Conservation (phyloP, 805 yeast species). For the Candida takata region DNA sequence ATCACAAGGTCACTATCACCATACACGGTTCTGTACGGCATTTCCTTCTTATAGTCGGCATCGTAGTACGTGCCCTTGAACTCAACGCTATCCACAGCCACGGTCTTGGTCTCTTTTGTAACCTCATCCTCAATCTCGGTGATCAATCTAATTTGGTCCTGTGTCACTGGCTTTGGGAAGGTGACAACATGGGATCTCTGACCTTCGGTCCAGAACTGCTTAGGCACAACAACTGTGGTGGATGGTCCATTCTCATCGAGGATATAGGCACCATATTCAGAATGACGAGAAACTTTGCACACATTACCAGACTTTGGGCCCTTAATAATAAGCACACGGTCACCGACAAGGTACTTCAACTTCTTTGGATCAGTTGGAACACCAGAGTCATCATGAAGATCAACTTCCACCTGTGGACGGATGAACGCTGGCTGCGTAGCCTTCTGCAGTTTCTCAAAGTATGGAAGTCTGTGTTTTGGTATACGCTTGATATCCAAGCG, state of each 20-base stretch:
- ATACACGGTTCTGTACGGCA: constrained; percentile 73
- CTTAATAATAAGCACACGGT: constrained; percentile 61
- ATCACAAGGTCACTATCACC: constrained; percentile 63
- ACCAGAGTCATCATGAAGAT: constrained; percentile 24
- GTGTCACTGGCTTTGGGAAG: constrained; percentile 57
- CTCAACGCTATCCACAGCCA: constrained; percentile 71
- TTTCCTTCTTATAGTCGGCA: constrained; percentile 58
- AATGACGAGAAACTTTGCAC: constrained; percentile 55
- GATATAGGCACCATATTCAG: constrained; percentile 54
- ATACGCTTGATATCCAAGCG: constrained; percentile 25
- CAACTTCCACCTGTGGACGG: constrained; percentile 26
- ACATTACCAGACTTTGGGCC: constrained; percentile 75
- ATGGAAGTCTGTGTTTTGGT: constrained; percentile 25
- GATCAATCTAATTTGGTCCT: constrained; percentile 62
- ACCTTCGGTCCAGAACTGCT: constrained; percentile 61
- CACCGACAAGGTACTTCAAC: constrained; percentile 66
- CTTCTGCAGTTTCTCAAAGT: constrained; percentile 25
- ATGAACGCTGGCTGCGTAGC: constrained; percentile 31
- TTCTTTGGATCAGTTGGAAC: constrained; percentile 41
- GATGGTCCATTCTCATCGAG: constrained; percentile 65
- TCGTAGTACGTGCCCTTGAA: constrained; percentile 70
- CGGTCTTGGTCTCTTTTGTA: constrained; percentile 54
- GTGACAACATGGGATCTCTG: constrained; percentile 67
- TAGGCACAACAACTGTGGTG: constrained; percentile 60
- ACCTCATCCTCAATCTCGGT: constrained; percentile 64